A percentile compares a stretch with the other conserved stretches of the same genome.
phyloP scores from a whole-genome alignment of 1,284 basidiomycete genomes.

The Moesziomyces sp. region DNA sequence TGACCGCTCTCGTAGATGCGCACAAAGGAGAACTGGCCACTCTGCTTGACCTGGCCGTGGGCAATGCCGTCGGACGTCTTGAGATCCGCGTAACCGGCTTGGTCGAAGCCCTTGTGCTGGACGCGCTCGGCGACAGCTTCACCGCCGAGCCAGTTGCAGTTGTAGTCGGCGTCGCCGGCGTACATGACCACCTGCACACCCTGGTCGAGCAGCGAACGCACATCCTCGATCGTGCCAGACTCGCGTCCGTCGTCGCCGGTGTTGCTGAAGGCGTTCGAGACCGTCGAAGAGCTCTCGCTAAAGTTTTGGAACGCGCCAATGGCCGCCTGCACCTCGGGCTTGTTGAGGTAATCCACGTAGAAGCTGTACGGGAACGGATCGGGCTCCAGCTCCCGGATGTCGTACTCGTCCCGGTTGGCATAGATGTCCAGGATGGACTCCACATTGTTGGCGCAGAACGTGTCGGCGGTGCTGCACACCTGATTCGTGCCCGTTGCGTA shows the following conservation, averaged over 20 bases:
- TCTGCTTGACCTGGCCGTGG: slow-evolving; percentile 50
- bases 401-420: slow-evolving; percentile 54
- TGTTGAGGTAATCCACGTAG: slow-evolving; percentile 54
- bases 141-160: slow-evolving; percentile 54
- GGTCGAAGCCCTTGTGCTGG: slow-evolving; percentile 25
- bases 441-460: slow-evolving; percentile 47
- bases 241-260: slow-evolving; percentile 53
- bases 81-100: slow-evolving; percentile 46
- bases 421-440: slow-evolving; percentile 40
- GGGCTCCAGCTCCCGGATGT: slow-evolving; percentile 51
- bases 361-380: slow-evolving; percentile 57
- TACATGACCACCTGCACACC: slow-evolving; percentile 49
- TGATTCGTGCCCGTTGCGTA: slow-evolving; percentile 32
- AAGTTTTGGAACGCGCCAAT: slow-evolving; percentile 57
- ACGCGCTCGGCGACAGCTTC: slow-evolving; percentile 44
- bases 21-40: slow-evolving; percentile 46
- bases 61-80: slow-evolving; percentile 20
- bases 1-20: slow-evolving; percentile 56
- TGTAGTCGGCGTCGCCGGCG: slow-evolving; percentile 58
- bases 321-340: slow-evolving; percentile 36
- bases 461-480: slow-evolving; percentile 53
- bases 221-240: slow-evolving; percentile 36
- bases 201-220: slow-evolving; percentile 39
- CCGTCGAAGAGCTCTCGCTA: slow-evolving; percentile 35
- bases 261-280: slow-evolving; percentile 34